phyloP scores from a whole-genome alignment of 192 early-diverging fungal species.

The Piromyces finnis region DNA sequence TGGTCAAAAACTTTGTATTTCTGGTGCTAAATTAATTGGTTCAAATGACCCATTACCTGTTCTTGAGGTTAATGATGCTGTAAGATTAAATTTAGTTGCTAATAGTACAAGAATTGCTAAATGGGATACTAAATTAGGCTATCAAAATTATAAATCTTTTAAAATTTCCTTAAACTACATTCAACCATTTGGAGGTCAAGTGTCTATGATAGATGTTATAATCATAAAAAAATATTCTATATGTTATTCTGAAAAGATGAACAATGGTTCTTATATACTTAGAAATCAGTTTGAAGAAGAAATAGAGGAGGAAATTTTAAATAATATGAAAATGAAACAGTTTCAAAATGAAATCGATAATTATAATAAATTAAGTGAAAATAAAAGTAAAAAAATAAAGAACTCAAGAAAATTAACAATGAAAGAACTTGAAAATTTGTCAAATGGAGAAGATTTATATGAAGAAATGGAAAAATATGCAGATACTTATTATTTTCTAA shows the following conservation, averaged over 20 bases:
- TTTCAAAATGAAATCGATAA: neutral
- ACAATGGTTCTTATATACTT: neutral
- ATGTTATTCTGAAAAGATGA: neutral
- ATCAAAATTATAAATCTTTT: conserved; percentile 12
- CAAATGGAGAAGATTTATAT: neutral
- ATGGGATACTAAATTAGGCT: conserved; percentile 49
- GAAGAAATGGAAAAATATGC: neutral
- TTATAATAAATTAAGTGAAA: neutral
- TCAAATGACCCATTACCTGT: conserved; percentile 6
- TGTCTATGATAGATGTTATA: conserved; percentile 41
- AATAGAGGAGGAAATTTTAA: neutral
- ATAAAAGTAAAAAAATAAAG: neutral
- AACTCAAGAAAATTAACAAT: neutral
- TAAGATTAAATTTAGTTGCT: conserved; percentile 17
- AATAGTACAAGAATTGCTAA: conserved; percentile 31
- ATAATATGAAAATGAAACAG: neutral
- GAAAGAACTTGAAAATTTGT: neutral
- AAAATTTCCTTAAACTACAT: neutral
- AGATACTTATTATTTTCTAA: neutral
- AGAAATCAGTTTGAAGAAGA: neutral
- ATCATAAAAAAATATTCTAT: conserved; percentile 32
- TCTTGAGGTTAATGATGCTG: conserved; percentile 11
- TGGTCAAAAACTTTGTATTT: conserved; percentile 43
- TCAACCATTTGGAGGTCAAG: conserved; percentile 27
- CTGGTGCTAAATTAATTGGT: conserved; percentile 22